These are phyloP conservation scores for Trypanosoma boissoni DNA, from an alignment of 208 protist species.

Conservation along the genomic window DNA sequence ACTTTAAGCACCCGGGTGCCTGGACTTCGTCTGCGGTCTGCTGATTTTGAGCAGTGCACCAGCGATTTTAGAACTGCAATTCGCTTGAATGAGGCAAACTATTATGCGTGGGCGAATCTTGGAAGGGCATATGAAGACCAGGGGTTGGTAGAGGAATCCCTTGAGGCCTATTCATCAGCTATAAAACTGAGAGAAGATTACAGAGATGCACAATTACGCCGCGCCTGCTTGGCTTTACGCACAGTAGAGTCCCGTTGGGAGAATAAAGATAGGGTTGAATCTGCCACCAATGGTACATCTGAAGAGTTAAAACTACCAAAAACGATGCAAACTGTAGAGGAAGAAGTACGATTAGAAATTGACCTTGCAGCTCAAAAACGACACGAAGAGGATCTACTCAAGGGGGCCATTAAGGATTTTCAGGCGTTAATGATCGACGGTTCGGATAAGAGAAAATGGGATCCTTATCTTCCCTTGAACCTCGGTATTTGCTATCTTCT, in stretches of 20 bases:
- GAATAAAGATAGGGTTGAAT: constrained; percentile 1
- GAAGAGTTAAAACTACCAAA: constrained; percentile 7
- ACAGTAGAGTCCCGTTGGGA: constrained; percentile 30
- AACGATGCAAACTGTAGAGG: constrained; percentile 34
- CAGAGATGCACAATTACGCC: constrained; percentile 62
- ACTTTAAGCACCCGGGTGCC: constrained; percentile 65
- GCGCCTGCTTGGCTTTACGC: constrained; percentile 65
- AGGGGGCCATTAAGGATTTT: constrained; percentile 52
- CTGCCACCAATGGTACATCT: background rate
- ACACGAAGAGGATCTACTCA: constrained; percentile 27
- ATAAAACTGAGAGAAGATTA: constrained; percentile 77
- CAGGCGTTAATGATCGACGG: constrained; percentile 31
- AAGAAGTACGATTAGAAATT: constrained; percentile 31
- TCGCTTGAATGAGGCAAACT: constrained; percentile 90
- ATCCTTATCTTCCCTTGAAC: constrained; percentile 56
- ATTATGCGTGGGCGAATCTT: constrained; percentile 90
- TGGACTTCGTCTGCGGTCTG: constrained; percentile 61
- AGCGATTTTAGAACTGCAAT: constrained; percentile 83
- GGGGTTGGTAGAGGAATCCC: constrained; percentile 59
- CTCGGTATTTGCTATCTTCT: constrained; percentile 70
- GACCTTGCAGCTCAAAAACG: constrained; percentile 23
- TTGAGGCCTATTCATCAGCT: constrained; percentile 70
- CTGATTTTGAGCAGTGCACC: constrained; percentile 71
- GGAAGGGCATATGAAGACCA: constrained; percentile 87
- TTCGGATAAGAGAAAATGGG: constrained; percentile 33